Evolutionary conservation across 306 rosid species (phyloP).

Genomic region (Mucuna pruriens): DNA sequence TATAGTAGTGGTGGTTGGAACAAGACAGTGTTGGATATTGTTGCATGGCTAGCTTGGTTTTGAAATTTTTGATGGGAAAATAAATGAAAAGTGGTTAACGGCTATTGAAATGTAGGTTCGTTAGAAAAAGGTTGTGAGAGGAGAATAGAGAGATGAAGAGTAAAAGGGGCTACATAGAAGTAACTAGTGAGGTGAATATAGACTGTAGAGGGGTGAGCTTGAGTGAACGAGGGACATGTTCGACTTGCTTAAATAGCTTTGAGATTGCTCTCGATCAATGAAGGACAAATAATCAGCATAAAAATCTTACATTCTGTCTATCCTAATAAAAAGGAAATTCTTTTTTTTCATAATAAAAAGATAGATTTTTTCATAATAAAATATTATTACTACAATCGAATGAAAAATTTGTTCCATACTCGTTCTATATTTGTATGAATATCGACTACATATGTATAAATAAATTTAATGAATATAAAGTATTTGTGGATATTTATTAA

Average conservation of each 20-base stretch:
- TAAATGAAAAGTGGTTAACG: conserved; percentile 36
- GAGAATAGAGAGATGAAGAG: not conserved
- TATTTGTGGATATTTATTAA: no score
- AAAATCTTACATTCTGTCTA: no score
- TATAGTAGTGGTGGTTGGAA: conserved; percentile 17
- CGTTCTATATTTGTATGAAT: no score
- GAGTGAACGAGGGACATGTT: conserved; percentile 22
- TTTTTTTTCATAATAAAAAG: not conserved
- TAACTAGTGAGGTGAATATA: not conserved
- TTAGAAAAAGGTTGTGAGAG: not conserved
- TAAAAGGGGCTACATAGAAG: not conserved
- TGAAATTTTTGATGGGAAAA: conserved; percentile 26
- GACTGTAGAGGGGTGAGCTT: not conserved
- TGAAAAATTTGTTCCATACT: no score
- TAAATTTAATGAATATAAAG: no score
- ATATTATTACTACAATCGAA: no score
- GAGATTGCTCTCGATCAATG: not conserved
- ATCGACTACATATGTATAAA: no score
- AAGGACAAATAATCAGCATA: no score
- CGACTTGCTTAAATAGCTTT: conserved; percentile 36
- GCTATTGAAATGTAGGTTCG: conserved; percentile 24
- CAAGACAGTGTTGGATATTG: conserved; percentile 13
- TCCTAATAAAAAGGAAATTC: no score
- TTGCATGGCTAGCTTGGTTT: conserved; percentile 37
- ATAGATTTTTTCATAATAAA: no score